Evolutionary conservation across 2,329 filamentous ascomycete genomes (phyloP), one percentile per base, ranked within the genome.

Genomic region (Ceratocystis diversiconidia): DNA sequence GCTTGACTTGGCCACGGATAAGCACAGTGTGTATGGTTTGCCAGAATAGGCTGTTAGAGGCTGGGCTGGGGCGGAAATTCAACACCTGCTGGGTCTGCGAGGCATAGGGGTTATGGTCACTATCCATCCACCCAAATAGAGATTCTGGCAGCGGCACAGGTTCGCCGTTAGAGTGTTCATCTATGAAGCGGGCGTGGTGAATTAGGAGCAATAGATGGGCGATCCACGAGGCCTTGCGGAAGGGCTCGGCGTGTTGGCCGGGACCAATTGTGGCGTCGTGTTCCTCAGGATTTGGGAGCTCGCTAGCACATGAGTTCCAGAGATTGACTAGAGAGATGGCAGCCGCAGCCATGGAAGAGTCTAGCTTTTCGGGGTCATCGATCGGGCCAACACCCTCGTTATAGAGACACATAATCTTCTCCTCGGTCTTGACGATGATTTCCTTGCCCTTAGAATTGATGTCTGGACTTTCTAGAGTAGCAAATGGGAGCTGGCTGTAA

Each of bases 1-100:
- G 83, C 15, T 74, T 70, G 55, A 95, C 82, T 66, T 87, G 86
- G 52, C 92, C 92, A 60, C 91, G 87, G 30, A 95, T 78, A 25
- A 92, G 79, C 15, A 85, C 79, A 65, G 84, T 83, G 70, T 87
- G 88, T n/a, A 96, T 78, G 1, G 85, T 85, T 72, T 92, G 89
- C 92, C 92, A 97, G 75, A 90, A 97, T 44, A 88, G 79, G 30
- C 80, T 78, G 71, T 94, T 89, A 55, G 85, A 84, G 1, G 90
- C 87, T 25, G 91, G 89, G 67, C 88, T 88, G 0, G 89, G 88
- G 59, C 80, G 80, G 70, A 85, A 76, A 32, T 80, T 79, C 68
- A 82, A 77, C 28, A 96, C 80, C 3, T 85, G 79, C 46, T 84
- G 78, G 28, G 88, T 77, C 71, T 92, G 87, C 63, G 84, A 80